phyloP scores from a whole-genome alignment of 1,284 basidiomycete species.

The Cryptococcus sp. region DNA sequence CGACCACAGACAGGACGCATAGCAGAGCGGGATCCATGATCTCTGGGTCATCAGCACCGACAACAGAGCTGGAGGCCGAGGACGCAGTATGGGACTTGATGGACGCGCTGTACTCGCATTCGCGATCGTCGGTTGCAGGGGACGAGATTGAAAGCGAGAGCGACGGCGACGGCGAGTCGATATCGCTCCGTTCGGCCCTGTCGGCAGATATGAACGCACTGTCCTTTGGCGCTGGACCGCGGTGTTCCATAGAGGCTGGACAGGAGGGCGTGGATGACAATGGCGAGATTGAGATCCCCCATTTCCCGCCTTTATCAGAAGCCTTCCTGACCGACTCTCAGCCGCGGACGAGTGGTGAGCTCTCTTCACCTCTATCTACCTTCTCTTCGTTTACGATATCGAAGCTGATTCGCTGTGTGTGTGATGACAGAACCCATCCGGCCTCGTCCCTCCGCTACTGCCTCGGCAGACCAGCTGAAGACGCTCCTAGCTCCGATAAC shows the following conservation, averaged over 20 bases:
- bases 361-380: neutral
- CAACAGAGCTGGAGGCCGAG: too few relatives aligned
- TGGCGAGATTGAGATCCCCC: conserved; percentile 16
- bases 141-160: too few relatives aligned
- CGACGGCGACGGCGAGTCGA: neutral
- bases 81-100: conserved; percentile 20
- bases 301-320: conserved; percentile 20
- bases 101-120: conserved; percentile 9
- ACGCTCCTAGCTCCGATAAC: conserved; percentile 12
- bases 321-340: neutral
- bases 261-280: neutral
- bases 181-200: conserved; percentile 5
- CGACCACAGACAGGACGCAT: too few relatives aligned
- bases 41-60: too few relatives aligned
- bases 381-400: too few relatives aligned
- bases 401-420: neutral
- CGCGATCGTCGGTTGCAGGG: too few relatives aligned
- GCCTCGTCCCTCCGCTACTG: too few relatives aligned
- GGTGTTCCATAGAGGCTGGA: neutral
- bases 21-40: too few relatives aligned
- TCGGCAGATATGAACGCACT: conserved; percentile 6
- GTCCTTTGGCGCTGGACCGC: conserved; percentile 1
- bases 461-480: neutral
- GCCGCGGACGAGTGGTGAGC: conserved; percentile 22
- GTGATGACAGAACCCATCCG: conserved; percentile 14